These are phyloP conservation scores for Arthrobotrys conoides DNA, from an alignment of 2,329 filamentous ascomycete genomes.

Conservation along the genomic window DNA sequence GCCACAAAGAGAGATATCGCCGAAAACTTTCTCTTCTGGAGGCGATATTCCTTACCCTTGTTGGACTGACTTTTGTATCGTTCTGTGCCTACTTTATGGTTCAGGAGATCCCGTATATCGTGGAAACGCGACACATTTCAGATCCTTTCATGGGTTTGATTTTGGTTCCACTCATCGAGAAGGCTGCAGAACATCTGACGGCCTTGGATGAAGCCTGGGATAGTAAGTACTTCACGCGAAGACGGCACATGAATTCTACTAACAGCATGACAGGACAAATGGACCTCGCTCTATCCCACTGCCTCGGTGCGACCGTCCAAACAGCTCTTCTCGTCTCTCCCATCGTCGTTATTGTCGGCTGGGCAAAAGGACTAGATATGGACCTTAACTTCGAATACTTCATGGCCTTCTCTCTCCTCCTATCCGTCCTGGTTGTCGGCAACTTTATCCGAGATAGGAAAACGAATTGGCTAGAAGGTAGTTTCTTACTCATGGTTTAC, in stretches of 20 bases:
- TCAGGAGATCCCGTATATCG: constrained; percentile 50
- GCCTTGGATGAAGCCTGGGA: constrained; percentile 88
- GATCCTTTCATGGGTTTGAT: constrained; percentile 79
- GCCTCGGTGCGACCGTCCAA: constrained; percentile 88
- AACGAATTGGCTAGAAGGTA: constrained; percentile 90
- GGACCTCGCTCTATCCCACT: constrained; percentile 87
- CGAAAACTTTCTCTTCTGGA: constrained; percentile 57
- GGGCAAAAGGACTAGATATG: constrained; percentile 80
- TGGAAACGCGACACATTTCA: constrained; percentile 67
- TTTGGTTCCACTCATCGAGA: constrained; percentile 85
- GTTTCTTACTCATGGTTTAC: constrained; percentile 77
- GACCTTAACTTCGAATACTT: constrained; percentile 89
- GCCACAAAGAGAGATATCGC: constrained; percentile 45
- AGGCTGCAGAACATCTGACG: constrained; percentile 87
- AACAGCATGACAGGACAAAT: constrained; percentile 68
- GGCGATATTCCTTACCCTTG: constrained; percentile 44
- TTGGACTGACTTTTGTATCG: constrained; percentile 50
- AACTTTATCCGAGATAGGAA: constrained; percentile 90
- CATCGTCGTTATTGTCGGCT: constrained; percentile 84
- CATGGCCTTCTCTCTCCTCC: constrained; percentile 84
- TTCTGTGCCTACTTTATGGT: constrained; percentile 59
- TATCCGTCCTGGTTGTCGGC: constrained; percentile 87
- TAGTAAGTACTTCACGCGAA: constrained; percentile 67
- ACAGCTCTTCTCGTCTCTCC: constrained; percentile 90
- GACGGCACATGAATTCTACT: background rate